Percentiles rank a stretch among this genome's conserved stretches.
Conservation (phyloP, 257 asterid species). For the Hygrophila difformis region DNA sequence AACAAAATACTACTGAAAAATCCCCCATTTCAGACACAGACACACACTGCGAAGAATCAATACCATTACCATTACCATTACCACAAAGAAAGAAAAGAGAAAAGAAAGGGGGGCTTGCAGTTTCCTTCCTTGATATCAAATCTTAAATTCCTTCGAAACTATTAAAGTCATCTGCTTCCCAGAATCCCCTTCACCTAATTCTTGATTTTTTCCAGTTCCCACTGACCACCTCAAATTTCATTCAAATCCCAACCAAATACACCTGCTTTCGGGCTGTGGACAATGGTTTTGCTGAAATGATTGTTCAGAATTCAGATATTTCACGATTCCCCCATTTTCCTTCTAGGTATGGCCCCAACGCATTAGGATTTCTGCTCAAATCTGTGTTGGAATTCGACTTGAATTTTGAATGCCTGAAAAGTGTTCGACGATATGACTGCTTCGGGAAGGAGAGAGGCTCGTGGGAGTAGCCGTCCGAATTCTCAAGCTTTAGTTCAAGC, state of each 20-base stretch:
- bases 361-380: conserved; percentile 1
- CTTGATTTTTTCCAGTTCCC: neutral
- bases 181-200: neutral
- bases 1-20: too few species aligned
- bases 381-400: too few species aligned
- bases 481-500: conserved; percentile 18
- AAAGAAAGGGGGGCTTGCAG: too few species aligned
- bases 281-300: too few species aligned
- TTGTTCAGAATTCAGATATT: too few species aligned
- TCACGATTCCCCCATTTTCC: too few species aligned
- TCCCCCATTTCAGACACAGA: too few species aligned
- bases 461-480: conserved; percentile 6
- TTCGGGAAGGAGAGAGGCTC: conserved; percentile 20
- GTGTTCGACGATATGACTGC: conserved; percentile 16
- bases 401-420: neutral
- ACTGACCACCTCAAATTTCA: neutral
- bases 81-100: neutral
- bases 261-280: too few species aligned
- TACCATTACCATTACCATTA: neutral
- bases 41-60: too few species aligned
- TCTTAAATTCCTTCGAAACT: neutral
- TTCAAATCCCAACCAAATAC: neutral
- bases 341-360: too few species aligned
- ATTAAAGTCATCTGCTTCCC: neutral
- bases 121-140: neutral